phyloP scores from a whole-genome alignment of 345 rosid genomes.

The Garcia nutans region DNA sequence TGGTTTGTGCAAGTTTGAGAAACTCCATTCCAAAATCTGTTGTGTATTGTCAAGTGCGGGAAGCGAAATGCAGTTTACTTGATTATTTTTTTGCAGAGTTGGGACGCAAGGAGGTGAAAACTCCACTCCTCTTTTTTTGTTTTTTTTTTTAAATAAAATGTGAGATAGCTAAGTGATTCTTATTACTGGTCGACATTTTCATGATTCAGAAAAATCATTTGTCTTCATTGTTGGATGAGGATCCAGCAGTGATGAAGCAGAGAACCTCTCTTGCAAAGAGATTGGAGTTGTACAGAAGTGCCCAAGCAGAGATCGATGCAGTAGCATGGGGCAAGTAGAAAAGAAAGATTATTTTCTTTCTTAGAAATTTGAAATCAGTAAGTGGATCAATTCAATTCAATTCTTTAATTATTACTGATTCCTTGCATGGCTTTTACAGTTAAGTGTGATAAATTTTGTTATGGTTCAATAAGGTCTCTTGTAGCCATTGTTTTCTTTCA shows the following conservation, averaged over 20 bases:
- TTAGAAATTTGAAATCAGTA: background rate
- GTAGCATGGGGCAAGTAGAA: constrained; percentile 89
- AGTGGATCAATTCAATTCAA: background rate
- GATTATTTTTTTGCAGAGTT: constrained; percentile 83
- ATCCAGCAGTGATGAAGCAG: constrained; percentile 82
- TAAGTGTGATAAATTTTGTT: no score
- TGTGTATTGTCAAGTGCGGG: constrained; percentile 93
- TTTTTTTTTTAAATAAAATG: background rate
- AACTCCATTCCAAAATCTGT: constrained; percentile 88
- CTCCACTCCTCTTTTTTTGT: background rate
- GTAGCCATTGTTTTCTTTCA: no score
- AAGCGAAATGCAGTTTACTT: constrained; percentile 85
- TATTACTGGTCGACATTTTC: background rate
- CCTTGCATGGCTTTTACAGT: no score
- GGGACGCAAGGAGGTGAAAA: constrained; percentile 75
- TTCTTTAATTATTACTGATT: no score
- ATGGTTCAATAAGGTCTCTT: no score
- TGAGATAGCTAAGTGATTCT: background rate
- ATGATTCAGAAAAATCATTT: constrained; percentile 56
- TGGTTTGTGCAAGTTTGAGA: constrained; percentile 77
- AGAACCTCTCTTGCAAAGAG: constrained; percentile 69
- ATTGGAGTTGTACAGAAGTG: constrained; percentile 83
- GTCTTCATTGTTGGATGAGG: constrained; percentile 67
- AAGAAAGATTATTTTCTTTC: background rate
- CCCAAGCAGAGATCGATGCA: constrained; percentile 79